Percentiles rank a stretch among this genome's conserved stretches.
These are phyloP conservation scores for Hymenoscyphus fraxineus DNA, from an alignment of 2,329 filamentous ascomycete species.

Conservation along the genomic window DNA sequence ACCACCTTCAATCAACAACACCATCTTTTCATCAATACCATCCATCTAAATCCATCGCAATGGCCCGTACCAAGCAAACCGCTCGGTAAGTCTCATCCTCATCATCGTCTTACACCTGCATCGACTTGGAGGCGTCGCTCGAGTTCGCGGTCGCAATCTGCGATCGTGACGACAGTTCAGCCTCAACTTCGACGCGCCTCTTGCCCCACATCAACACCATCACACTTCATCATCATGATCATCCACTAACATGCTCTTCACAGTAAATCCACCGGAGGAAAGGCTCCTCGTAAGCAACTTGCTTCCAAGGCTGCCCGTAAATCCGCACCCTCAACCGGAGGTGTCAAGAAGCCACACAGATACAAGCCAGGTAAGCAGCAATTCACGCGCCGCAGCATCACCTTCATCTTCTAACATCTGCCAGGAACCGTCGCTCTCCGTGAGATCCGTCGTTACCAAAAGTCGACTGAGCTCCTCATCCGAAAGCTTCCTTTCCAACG, in stretches of 20 bases:
- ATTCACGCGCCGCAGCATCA: conserved; percentile 17
- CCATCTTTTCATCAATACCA: conserved; percentile 13
- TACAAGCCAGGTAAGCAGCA: conserved; percentile 68
- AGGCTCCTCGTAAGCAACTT: conserved; percentile 89
- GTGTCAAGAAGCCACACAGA: conserved; percentile 94
- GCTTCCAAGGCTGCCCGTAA: conserved; percentile 97
- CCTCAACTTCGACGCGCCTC: conserved; percentile 20
- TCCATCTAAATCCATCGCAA: conserved; percentile 28
- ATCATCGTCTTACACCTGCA: conserved; percentile 3
- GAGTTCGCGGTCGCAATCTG: conserved; percentile 27
- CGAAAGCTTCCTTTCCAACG: conserved; percentile 98
- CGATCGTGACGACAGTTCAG: conserved; percentile 26
- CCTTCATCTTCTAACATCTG: conserved; percentile 2
- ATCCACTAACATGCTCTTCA: conserved; percentile 25
- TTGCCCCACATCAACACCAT: conserved; percentile 12
- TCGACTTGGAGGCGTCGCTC: conserved; percentile 4
- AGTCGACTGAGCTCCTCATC: conserved; percentile 92
- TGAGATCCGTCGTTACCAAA: conserved; percentile 98
- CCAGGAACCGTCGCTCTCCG: conserved; percentile 85
- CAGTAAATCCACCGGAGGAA: conserved; percentile 73
- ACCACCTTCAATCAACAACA: conserved; percentile 6
- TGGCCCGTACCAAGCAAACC: conserved; percentile 43
- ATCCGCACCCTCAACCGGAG: conserved; percentile 92
- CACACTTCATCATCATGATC: conserved; percentile 9
- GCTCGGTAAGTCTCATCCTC: conserved; percentile 52